Conservation (phyloP, 2,329 filamentous ascomycete genomes). For the Penicillium glabrum region DNA sequence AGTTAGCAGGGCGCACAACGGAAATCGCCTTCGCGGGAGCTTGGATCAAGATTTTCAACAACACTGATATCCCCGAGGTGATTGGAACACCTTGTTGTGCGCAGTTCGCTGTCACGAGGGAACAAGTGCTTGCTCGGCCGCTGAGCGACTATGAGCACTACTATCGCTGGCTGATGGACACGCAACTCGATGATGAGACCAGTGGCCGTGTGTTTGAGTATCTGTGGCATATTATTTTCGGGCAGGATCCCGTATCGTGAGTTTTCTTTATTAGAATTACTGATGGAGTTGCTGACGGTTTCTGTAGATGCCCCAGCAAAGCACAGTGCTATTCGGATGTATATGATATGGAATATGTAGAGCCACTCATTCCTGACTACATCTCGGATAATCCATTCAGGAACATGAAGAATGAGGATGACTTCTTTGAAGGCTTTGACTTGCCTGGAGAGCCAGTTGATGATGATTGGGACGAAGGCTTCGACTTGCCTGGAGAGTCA, state of each 20-base stretch:
- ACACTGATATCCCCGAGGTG: conserved; percentile 45
- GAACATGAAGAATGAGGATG: background rate
- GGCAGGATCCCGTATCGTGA: conserved; percentile 41
- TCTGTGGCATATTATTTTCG: conserved; percentile 61
- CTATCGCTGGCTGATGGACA: conserved; percentile 59
- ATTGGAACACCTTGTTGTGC: conserved; percentile 62
- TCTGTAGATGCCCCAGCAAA: conserved; percentile 27
- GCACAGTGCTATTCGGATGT: conserved; percentile 27
- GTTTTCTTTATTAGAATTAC: conserved; percentile 10
- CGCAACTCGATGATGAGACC: conserved; percentile 54
- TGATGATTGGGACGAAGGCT: background rate
- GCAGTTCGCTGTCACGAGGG: conserved; percentile 62
- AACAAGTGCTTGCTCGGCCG: conserved; percentile 51
- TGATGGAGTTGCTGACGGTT: background rate
- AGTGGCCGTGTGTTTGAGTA: conserved; percentile 64
- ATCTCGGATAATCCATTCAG: background rate
- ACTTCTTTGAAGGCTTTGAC: background rate
- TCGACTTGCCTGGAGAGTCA: background rate
- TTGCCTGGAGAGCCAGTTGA: background rate
- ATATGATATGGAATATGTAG: conserved; percentile 21
- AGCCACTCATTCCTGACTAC: background rate
- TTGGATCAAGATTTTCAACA: conserved; percentile 31
- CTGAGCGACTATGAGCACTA: conserved; percentile 55
- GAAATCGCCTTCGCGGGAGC: conserved; percentile 30
- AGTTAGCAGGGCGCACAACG: conserved; percentile 15